phyloP scores from a whole-genome alignment of 371 early-diverging fungal genomes.

The Gilbertella persicaria region DNA sequence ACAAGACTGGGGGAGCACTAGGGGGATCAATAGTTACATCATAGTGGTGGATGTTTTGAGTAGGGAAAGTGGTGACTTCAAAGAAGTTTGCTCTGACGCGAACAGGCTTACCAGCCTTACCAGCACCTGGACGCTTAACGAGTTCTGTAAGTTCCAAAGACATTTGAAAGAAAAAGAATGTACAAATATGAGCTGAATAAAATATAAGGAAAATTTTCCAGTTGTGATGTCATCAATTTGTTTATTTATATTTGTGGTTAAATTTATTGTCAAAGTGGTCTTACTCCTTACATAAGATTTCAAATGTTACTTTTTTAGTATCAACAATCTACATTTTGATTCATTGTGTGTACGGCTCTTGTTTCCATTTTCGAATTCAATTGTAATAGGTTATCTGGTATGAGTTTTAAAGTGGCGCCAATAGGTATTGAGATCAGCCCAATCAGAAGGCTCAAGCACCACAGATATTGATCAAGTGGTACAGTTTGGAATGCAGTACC shows the following conservation, averaged over 20 bases:
- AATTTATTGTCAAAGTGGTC: no score
- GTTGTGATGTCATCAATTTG: not conserved
- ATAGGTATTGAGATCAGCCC: slow-evolving; percentile 72
- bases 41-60: slow-evolving; percentile 46
- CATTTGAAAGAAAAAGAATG: slow-evolving; percentile 10
- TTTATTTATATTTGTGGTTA: slow-evolving; percentile 2
- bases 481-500: slow-evolving; percentile 62
- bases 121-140: slow-evolving; percentile 35
- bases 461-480: slow-evolving; percentile 54
- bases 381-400: slow-evolving; percentile 66
- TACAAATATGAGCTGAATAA: not conserved
- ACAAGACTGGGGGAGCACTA: slow-evolving; percentile 42
- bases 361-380: no score
- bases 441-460: slow-evolving; percentile 66
- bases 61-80: slow-evolving; percentile 46
- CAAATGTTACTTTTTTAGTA: no score
- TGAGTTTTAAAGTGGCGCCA: slow-evolving; percentile 68
- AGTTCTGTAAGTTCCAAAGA: slow-evolving; percentile 39
- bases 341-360: not conserved
- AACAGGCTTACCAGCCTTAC: slow-evolving; percentile 32
- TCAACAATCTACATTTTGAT: not conserved
- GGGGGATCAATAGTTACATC: slow-evolving; percentile 42
- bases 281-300: no score
- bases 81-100: slow-evolving; percentile 45
- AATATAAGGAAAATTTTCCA: slow-evolving; percentile 2